Conservation (phyloP, 441 rosid genomes). For the Bruguiera hainesii region DNA sequence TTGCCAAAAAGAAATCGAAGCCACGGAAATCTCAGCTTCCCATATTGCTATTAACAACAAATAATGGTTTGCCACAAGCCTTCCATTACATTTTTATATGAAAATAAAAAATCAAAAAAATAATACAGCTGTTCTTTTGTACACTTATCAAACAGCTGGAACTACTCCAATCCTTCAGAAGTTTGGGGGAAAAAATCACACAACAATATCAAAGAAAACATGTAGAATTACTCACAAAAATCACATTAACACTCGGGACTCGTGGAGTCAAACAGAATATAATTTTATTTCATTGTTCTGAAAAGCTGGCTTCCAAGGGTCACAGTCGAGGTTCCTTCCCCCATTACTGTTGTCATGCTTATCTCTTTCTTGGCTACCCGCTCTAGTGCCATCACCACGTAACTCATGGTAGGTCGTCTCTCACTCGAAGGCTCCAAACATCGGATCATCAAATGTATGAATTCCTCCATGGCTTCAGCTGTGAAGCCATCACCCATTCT, state of each 20-base stretch:
- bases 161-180: conserved; percentile 27
- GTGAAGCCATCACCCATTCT: conserved; percentile 46
- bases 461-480: conserved; percentile 39
- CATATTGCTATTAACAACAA: conserved; percentile 36
- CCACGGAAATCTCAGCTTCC: conserved; percentile 31
- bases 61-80: conserved; percentile 36
- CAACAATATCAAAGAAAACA: background rate
- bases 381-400: conserved; percentile 46
- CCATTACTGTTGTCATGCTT: conserved; percentile 50
- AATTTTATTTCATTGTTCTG: conserved; percentile 31
- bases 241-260: conserved; percentile 26
- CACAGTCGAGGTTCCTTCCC: conserved; percentile 47
- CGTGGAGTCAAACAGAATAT: conserved; percentile 21
- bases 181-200: conserved; percentile 5
- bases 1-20: background rate
- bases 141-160: conserved; percentile 87
- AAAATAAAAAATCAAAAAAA: conserved; percentile 31
- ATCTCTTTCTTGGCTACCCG: conserved; percentile 46
- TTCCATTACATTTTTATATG: conserved; percentile 26
- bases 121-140: conserved; percentile 68
- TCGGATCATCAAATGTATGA: conserved; percentile 37
- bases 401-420: conserved; percentile 46
- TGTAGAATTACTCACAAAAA: conserved; percentile 19
- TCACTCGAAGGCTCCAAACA: conserved; percentile 46
- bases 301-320: conserved; percentile 60